A percentile compares a stretch with the other conserved stretches of the same genome.
Conservation (phyloP, 768 basidiomycete genomes). For the Boletus bicolor region DNA sequence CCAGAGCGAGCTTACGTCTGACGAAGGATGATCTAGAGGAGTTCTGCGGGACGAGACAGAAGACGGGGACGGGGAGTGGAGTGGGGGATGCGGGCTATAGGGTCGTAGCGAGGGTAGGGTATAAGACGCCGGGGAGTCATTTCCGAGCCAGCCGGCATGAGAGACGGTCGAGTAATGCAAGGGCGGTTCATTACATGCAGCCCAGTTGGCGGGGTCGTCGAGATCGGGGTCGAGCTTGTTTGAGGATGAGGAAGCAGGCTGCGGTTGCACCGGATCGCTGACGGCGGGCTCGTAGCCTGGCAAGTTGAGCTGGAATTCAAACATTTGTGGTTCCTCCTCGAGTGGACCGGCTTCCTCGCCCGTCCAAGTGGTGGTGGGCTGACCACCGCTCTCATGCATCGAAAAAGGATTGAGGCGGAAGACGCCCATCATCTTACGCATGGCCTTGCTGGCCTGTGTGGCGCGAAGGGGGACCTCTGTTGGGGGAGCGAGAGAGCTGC, state of each 20-base stretch:
- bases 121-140: constrained; percentile 28
- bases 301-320: constrained; percentile 62
- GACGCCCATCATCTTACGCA: constrained; percentile 75
- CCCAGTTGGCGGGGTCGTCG: constrained; percentile 23
- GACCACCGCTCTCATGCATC: constrained; percentile 50
- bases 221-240: constrained; percentile 13
- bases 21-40: constrained; percentile 21
- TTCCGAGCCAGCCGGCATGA: constrained; percentile 29
- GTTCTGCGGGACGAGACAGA: constrained; percentile 26
- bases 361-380: constrained; percentile 42
- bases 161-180: constrained; percentile 21
- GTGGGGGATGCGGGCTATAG: constrained; percentile 23
- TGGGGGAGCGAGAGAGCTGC: constrained; percentile 46
- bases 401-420: constrained; percentile 78
- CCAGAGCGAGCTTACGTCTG: constrained; percentile 23
- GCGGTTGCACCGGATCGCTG: constrained; percentile 18
- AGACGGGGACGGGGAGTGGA: constrained; percentile 30
- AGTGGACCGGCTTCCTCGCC: constrained; percentile 56
- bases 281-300: constrained; percentile 25
- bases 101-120: constrained; percentile 30
- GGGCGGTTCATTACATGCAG: constrained; percentile 19
- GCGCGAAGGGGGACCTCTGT: constrained; percentile 73
- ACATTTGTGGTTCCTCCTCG: constrained; percentile 55
- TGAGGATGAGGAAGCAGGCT: constrained; percentile 3
- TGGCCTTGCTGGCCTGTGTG: constrained; percentile 64